Base-by-base conservation (phyloP, 805 yeast genomes). In the Cyberlindnera maclurae region DNA sequence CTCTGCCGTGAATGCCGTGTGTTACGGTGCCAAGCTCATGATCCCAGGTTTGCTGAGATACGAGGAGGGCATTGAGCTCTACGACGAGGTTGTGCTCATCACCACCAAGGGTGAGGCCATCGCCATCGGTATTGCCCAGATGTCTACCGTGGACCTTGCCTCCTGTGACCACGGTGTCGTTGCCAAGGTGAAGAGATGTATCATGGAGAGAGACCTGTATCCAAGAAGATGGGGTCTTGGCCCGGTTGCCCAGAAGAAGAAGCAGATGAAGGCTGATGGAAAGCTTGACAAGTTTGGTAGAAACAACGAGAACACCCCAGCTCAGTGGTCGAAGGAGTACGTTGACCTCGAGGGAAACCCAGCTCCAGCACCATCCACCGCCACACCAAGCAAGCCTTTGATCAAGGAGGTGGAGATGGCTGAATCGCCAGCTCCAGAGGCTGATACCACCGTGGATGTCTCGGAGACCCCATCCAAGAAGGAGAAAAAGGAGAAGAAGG, bases 221-320 rank as follows among this genome's bases (percentile, higher is more conserved):
- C 98, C 98, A 68, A 84, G 98, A 76, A 82, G 97, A 76, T 93
- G 98, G 98, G 98, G 98, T 46, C 71, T 93, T 55, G 98, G 98
- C 55, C 98, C 98, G 55, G 86, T 89, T 62, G 97, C 98, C 44
- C 87, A 85, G 67, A 88, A 88, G 82, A 93, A 93, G 84, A 93
- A 93, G 76, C 96, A 90, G 73, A 71, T 93, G 75, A 90, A 89
- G 76, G 83, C 94, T 39, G 95, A 84, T 50, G 98, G 97, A 58
- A 90, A 93, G 69, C 79, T 93, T 59, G 98, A 93, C 73, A 86
- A 90, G 68, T 93, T 68, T 59, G 98, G 98, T 48, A 82, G 96
- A 70, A 73, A 71, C 47, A 93, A 88, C 59, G 98, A 93, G 66
- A 81, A 77, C 62, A 93, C 98, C 22, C 98, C 98, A 55, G 83